Evolutionary conservation across 306 rosid species (phyloP), one percentile per base, ranked within the genome.

Genomic region (Ziziphus jujuba): DNA sequence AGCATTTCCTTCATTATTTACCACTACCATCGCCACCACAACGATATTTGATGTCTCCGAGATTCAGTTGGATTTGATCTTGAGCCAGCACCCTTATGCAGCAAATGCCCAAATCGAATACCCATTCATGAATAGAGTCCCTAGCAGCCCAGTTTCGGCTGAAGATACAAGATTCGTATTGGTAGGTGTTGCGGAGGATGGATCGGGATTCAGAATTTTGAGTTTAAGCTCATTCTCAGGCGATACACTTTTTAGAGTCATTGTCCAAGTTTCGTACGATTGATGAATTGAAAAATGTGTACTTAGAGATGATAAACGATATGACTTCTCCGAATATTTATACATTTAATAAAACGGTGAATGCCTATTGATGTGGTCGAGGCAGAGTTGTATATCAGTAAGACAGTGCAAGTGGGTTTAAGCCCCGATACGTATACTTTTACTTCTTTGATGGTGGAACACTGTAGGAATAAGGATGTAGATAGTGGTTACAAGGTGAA

Each of bases 371-470:
- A 81, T 79, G 66, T 85, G 71, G 65, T n/a, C 9, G 88, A 67
- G 77, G 96, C 87, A 0, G 70, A 64, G 55, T 13, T 78, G 55
- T 83, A 77, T 61, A 38, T 89, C 1, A 24, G 82, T 40, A 81
- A 79, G 75, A 81, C 85, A n/a, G 51, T 83, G 12, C 81, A 67
- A 69, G 77, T 70, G 11, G 91, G 88, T 23, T 77, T 89, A 70
- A 63, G n/a, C 38, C 86, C 85, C 1, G 93, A 85, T 83, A 63
- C 79, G 7, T 83, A 81, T 79, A 83, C 91, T 0, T 89, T 76
- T 69, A 82, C 89, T 72, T 91, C 96, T 4, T 78, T 91, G 90
- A 83, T 91, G 56, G 57, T 89, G 84, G 91, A 96, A 55, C 83
- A 89, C 67, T 91, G 97, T 75, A 83, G 82, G 69, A 87, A 56